Conservation (phyloP, 805 yeast species). For the Crinitomyces ghanaensis region DNA sequence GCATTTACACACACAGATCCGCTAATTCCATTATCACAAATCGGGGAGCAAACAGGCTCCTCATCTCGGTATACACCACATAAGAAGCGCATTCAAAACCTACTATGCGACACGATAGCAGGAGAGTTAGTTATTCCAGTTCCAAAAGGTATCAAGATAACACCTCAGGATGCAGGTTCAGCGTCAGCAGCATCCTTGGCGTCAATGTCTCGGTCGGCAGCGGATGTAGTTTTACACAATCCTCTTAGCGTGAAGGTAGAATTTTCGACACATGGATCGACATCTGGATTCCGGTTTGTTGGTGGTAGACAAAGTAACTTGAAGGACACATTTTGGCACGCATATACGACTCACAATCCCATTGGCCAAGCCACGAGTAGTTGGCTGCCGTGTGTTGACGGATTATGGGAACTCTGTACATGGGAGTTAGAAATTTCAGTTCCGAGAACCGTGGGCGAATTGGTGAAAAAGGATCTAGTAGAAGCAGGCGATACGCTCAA, state of each 20-base stretch:
- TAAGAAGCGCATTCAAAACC: conserved; percentile 39
- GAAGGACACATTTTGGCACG: conserved; percentile 55
- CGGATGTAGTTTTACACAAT: conserved; percentile 34
- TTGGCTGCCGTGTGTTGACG: conserved; percentile 98
- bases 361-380: conserved; percentile 73
- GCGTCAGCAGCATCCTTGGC: conserved; percentile 14
- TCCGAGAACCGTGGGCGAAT: conserved; percentile 68
- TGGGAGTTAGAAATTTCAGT: conserved; percentile 87
- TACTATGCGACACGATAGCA: conserved; percentile 43
- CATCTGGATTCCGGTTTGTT: conserved; percentile 65
- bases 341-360: conserved; percentile 72
- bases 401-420: conserved; percentile 73
- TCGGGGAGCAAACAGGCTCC: too few species aligned
- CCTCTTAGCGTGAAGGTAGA: conserved; percentile 64
- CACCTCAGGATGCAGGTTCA: conserved; percentile 37
- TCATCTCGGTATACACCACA: conserved; percentile 45
- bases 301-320: conserved; percentile 41
- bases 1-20: conserved; percentile 46
- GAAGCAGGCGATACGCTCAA: conserved; percentile 3
- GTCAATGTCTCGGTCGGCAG: conserved; percentile 8
- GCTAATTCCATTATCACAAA: conserved; percentile 23
- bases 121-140: conserved; percentile 54
- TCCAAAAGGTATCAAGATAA: conserved; percentile 56
- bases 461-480: conserved; percentile 25
- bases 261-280: conserved; percentile 53